phyloP scores from a whole-genome alignment of 805 yeast genomes.

The Yarrowia sp. region DNA sequence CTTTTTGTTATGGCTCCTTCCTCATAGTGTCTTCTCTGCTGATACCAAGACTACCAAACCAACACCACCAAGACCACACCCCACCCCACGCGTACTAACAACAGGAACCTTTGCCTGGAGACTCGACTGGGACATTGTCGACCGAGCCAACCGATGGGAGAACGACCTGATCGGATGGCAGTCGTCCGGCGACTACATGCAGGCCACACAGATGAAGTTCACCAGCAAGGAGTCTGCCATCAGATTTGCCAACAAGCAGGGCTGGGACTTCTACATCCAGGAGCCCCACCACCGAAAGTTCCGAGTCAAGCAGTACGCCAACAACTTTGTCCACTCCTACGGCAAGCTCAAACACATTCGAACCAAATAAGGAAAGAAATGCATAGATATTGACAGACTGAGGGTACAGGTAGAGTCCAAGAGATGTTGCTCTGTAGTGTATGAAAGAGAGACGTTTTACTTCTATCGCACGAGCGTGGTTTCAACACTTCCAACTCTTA shows the following conservation, averaged over 20 bases:
- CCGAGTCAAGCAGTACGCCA: constrained; percentile 70
- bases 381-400: constrained; percentile 13
- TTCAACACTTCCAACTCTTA: no score
- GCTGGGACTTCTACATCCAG: constrained; percentile 79
- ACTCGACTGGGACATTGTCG: constrained; percentile 78
- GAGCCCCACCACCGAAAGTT: constrained; percentile 76
- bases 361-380: constrained; percentile 52
- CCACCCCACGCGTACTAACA: neutral
- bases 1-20: no score
- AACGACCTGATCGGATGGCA: constrained; percentile 86
- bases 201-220: constrained; percentile 72
- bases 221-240: constrained; percentile 74
- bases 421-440: no score
- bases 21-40: no score
- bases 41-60: no score
- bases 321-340: constrained; percentile 64
- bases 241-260: constrained; percentile 76
- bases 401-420: no score
- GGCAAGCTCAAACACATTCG: constrained; percentile 77
- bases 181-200: constrained; percentile 72
- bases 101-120: constrained; percentile 53
- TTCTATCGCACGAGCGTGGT: no score
- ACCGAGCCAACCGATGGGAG: constrained; percentile 82
- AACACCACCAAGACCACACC: no score
- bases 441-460: no score